Base-by-base conservation (phyloP, 495 filamentous ascomycete species). In the Hypoxylon intermedium region DNA sequence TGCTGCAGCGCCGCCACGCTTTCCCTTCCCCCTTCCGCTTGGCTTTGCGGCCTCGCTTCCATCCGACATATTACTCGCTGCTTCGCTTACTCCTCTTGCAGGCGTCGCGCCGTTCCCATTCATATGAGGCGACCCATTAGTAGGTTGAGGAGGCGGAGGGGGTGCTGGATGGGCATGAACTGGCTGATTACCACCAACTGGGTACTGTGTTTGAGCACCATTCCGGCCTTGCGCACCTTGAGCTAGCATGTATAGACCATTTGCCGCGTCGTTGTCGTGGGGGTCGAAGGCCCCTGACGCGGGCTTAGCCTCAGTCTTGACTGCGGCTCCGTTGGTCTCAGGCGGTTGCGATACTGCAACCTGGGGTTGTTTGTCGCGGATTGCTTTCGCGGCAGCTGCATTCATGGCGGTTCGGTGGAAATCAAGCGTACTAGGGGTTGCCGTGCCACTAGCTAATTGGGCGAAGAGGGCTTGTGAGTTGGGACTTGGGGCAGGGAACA, bases 231-330 rank as follows among this genome's bases (percentile, higher is more conserved):
- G 88, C 2, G 95, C 93, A 44, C 83, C 77, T 71, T 91, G 88
- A 5, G 95, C 93, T 36, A 98, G 77, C 80, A 97, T 87, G 68
- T 89, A 97, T 1, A 98, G 82, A 9, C 95, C 93, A 67, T 97
- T 98, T 23, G 94, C 94, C 16, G 94, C 94, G 76, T 97, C 93
- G 54, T 92, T 94, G 67, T 97, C 93, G 66, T 95, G 91, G 30
- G 91, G 87, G 53, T 89, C 87, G 64, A 91, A 92, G 6, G 85
- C 79, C 53, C 89, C 84, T 19, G 81, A 67, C 21, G 79, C 59
- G 34, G 83, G 57, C 46, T 77, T 79, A 4, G 74, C 20, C 37
- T 79, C 77, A 6, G 70, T 56, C 70, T 81, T 83, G 16, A 71
- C 55, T 9, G 72, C 50, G 12, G 67, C 50, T 26, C 74, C 77